Conservation (phyloP, 129 eudicot species). For the Flaveria linearis region DNA sequence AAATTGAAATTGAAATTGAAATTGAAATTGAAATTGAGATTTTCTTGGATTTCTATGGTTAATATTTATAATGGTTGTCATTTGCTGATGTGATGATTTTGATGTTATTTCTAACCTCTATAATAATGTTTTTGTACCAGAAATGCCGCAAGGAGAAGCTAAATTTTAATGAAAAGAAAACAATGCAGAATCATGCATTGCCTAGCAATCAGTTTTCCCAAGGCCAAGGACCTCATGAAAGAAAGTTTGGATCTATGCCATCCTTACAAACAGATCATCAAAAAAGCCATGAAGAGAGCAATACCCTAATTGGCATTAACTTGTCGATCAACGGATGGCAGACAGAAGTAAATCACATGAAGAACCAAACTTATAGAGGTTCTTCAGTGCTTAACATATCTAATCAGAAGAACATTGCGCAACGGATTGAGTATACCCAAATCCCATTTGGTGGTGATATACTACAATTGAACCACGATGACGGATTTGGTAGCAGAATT, state of each 20-base stretch:
- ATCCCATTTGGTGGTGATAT: conserved; percentile 18
- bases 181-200: background rate
- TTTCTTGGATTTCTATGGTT: background rate
- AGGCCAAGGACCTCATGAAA: conserved; percentile 9
- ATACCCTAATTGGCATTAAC: conserved; percentile 7
- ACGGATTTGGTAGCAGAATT: conserved; percentile 1
- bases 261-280: background rate
- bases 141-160: conserved; percentile 33
- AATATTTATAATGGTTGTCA: background rate
- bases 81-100: background rate
- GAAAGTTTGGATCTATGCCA: conserved; percentile 30
- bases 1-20: too few species aligned
- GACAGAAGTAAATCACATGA: conserved; percentile 19
- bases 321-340: conserved; percentile 29
- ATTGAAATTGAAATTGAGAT: too few species aligned
- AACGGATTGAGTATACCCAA: background rate
- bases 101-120: background rate
- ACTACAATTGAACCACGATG: background rate
- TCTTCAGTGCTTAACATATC: background rate
- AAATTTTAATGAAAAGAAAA: background rate
- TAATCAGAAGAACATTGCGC: conserved; percentile 6
- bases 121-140: conserved; percentile 16
- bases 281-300: conserved; percentile 14
- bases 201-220: background rate
- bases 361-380: conserved; percentile 1